Percentiles rank a stretch among this genome's conserved stretches.
phyloP scores from a whole-genome alignment of 805 yeast species.

The Jamesozyma piceae region DNA sequence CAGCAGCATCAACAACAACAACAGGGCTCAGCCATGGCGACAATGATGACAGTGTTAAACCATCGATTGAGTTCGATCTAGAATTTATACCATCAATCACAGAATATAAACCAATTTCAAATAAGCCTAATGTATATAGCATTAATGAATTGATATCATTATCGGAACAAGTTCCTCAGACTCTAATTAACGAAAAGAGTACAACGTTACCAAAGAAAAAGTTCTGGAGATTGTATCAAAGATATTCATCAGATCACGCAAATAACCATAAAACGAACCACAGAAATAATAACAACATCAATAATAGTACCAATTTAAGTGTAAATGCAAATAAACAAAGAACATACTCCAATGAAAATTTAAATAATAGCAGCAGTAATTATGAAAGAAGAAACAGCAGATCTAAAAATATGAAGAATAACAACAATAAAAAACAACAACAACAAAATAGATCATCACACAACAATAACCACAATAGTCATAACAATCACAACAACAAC shows the following conservation, averaged over 20 bases:
- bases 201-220: constrained; percentile 37
- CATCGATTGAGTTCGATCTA: constrained; percentile 4
- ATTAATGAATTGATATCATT: constrained; percentile 21
- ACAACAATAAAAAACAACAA: background rate
- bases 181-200: constrained; percentile 27
- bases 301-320: constrained; percentile 8
- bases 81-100: constrained; percentile 9
- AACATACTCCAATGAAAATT: constrained; percentile 7
- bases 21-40: background rate
- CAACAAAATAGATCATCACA: background rate
- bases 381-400: constrained; percentile 9
- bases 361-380: constrained; percentile 8
- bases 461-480: constrained; percentile 4
- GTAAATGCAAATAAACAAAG: too few species aligned
- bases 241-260: constrained; percentile 14
- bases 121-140: constrained; percentile 18
- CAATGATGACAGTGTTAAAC: background rate
- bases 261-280: constrained; percentile 6
- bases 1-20: background rate
- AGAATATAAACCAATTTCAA: constrained; percentile 15
- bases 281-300: constrained; percentile 5
- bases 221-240: constrained; percentile 40
- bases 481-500: constrained; percentile 8
- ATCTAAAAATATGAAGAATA: too few species aligned
- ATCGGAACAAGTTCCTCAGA: constrained; percentile 20